A percentile compares a stretch with the other conserved stretches of the same genome.
Conservation (phyloP, 2,329 filamentous ascomycete species). For the Fusarium staphyleae region DNA sequence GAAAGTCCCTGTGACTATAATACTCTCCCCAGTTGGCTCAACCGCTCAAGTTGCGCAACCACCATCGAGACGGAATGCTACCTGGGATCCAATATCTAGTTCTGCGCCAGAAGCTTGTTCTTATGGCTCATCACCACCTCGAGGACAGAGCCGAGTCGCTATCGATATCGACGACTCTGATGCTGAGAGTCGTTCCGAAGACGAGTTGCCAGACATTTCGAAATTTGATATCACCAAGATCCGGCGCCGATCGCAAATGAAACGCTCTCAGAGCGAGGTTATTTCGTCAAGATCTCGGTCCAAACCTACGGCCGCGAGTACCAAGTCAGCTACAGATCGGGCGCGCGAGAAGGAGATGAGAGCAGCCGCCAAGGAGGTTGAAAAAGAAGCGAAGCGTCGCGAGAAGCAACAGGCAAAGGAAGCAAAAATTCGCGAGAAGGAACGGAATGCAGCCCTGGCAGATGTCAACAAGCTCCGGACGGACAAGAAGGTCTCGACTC, state of each 20-base stretch:
- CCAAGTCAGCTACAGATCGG: conserved; percentile 48
- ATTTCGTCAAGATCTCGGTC: conserved; percentile 31
- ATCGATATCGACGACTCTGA: conserved; percentile 51
- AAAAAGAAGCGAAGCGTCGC: conserved; percentile 62
- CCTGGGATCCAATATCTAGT: conserved; percentile 62
- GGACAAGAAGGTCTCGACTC: conserved; percentile 75
- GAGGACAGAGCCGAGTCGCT: conserved; percentile 28
- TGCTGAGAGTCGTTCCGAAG: conserved; percentile 46
- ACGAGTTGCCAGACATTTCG: conserved; percentile 58
- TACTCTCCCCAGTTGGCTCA: conserved; percentile 7
- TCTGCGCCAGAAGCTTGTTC: conserved; percentile 53
- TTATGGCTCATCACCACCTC: conserved; percentile 30
- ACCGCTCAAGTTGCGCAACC: conserved; percentile 4
- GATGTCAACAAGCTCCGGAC: conserved; percentile 76
- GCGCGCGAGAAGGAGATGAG: conserved; percentile 54
- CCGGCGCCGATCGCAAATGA: conserved; percentile 34
- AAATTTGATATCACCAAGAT: conserved; percentile 49
- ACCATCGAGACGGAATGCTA: conserved; percentile 20
- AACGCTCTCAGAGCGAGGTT: conserved; percentile 45
- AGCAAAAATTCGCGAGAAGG: conserved; percentile 68
- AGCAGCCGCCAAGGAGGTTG: conserved; percentile 57
- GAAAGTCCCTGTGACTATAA: conserved; percentile 9
- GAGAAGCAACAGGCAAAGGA: conserved; percentile 68
- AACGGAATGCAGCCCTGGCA: conserved; percentile 69
- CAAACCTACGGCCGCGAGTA: conserved; percentile 35